Evolutionary conservation across 1,284 basidiomycete genomes (phyloP), one percentile per base, ranked within the genome.

Genomic region (Athelia psychrophila): DNA sequence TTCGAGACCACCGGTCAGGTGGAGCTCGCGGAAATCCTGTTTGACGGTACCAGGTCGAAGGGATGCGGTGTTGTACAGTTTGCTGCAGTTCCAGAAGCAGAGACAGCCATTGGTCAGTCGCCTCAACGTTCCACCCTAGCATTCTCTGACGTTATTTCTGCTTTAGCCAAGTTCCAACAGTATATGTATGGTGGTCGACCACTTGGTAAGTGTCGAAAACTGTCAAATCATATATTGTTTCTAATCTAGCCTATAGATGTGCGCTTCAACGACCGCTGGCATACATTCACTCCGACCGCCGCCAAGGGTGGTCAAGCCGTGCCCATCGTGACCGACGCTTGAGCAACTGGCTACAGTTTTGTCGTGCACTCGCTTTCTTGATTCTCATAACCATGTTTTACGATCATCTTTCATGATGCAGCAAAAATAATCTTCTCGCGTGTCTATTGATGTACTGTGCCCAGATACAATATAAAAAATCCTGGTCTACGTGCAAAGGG

Each of bases 1-100:
- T 99, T 99, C 64, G 95, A 98, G 75, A 99, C 96, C 27, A 97
- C 95, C 1, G 96, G 96, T 10, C 88, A 88, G 58, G 96, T 99
- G 30, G 89, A 94, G 61, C 75, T 94, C 44, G 96, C 96, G 10
- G 96, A 98, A 69, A 95, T 98, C 59, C 69, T 98, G 48, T 93
- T 90, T 61, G 95, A 98, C 56, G 90, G 90, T 25, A 84, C 87
- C 8, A 84, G 95, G 52, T 93, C 91, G 47, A 95, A 95, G 68
- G 96, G 96, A 20, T 88, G 89, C 52, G 96, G 96, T 61, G 89
- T 98, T 44, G 95, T 98, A 10, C 93, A 98, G 69, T 98, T 99
- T 64, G 81, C 84, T n/a, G 88, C 91, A 58, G 81, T 91, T 23
- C 70, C 77, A 12, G 95, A 98, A 66, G 95, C 95, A 3, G 91